Conservation (phyloP, 176 grass and related monocot species). For the Tuctoria greenei region DNA sequence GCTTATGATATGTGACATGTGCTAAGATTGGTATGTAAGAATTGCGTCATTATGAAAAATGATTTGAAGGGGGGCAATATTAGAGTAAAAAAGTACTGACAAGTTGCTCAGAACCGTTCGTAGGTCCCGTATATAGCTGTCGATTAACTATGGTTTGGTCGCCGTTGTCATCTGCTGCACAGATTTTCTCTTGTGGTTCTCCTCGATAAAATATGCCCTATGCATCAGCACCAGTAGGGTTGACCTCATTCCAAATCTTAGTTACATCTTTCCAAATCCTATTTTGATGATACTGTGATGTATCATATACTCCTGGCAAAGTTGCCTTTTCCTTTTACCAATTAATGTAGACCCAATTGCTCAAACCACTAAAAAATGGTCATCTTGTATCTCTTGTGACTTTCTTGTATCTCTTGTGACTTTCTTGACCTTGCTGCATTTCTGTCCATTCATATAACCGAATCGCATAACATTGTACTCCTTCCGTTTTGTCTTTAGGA, state of each 20-base stretch:
- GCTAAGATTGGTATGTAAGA: slow-evolving; percentile 10
- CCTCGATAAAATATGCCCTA: neutral
- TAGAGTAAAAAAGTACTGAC: neutral
- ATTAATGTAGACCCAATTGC: slow-evolving; percentile 26
- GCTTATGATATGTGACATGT: neutral
- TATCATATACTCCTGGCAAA: neutral
- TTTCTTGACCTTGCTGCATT: slow-evolving; percentile 17
- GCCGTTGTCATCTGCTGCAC: neutral
- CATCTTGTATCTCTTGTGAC: slow-evolving; percentile 12
- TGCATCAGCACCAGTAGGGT: neutral
- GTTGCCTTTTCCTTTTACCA: slow-evolving; percentile 13
- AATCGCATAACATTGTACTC: neutral
- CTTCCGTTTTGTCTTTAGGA: too few relatives aligned
- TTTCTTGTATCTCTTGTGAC: slow-evolving; percentile 20
- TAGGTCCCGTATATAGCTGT: neutral
- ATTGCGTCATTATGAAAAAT: neutral
- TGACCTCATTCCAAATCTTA: slow-evolving; percentile 23
- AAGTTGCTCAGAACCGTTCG: neutral
- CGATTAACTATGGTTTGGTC: slow-evolving; percentile 12
- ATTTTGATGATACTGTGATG: neutral
- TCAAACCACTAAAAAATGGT: neutral
- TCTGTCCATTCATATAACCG: slow-evolving; percentile 19
- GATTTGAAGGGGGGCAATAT: neutral
- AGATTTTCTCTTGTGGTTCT: slow-evolving; percentile 7
- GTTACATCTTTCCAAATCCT: neutral